Evolutionary conservation across 768 basidiomycete species (phyloP), one percentile per base, ranked within the genome.

Genomic region (Melanogaster broomeanus): DNA sequence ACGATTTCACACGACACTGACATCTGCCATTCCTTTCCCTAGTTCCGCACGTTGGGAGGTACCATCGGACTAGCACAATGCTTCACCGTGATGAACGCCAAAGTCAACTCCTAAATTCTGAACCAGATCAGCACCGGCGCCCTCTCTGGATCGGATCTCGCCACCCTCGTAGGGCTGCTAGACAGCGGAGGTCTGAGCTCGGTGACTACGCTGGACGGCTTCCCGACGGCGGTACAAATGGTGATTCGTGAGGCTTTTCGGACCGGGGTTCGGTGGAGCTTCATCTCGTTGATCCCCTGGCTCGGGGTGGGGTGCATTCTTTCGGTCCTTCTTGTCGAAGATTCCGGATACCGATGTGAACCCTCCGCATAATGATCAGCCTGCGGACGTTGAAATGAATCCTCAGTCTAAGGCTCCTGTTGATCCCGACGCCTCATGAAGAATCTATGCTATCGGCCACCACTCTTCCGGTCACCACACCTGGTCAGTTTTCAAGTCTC

Each of bases 51-150:
- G 1, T 63, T 80, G 34, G 80, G 80, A n/a, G 80, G 80, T 9
- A 80, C 78, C 0, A 60, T 79, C 34, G 79, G 81, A 21, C 73
- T 82, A 34, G 78, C 81, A 0, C 81, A 82, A 55, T 80, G 79
- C 45, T 71, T 73, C 37, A 75, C 81, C 8, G 66, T 82, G 19
- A 70, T 81, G 48, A 72, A 72, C 53, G 63, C 70, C 30, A 77
- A 72, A 61, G 78, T 77, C 25, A 62, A 63, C 25, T 24, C 60
- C 19, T 68, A 68, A 46, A 63, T 82, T 52, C 25, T 55, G 16
- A 38, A 56, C 21, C 58, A 54, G 12, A 54, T 70, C 22, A 37
- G 28, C 5, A 64, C 66, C 15, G 71, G 66, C 18, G 45, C 60
- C 11, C 48, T 79, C 44, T 61, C 69, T 2, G 31, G 56, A 9